Percentiles rank a stretch among this genome's conserved stretches.
Evolutionary conservation across 2,329 filamentous ascomycete genomes (phyloP).

Genomic region (Thelonectria discophora): DNA sequence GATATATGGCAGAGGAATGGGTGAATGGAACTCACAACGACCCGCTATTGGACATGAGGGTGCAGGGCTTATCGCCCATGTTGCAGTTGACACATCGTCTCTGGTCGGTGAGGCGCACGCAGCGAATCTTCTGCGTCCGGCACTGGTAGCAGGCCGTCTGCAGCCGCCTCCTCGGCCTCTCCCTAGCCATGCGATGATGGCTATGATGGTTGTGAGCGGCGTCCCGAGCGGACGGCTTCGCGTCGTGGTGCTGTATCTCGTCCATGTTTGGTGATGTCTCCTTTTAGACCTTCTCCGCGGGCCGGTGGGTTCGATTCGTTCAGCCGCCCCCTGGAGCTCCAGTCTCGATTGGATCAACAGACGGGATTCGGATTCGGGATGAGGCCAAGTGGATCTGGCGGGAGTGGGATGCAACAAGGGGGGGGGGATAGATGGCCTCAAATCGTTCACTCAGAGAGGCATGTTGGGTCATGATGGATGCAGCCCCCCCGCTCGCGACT

Average conservation of each 20-base stretch:
- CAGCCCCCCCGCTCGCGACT: not conserved
- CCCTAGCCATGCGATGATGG: slow-evolving; percentile 3
- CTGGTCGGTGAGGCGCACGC: slow-evolving; percentile 10
- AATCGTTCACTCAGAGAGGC: no score
- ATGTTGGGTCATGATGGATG: not conserved
- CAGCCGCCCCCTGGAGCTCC: not conserved
- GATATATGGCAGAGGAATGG: not conserved
- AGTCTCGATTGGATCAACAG: slow-evolving; percentile 1
- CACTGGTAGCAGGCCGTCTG: slow-evolving; percentile 15
- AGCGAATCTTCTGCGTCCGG: slow-evolving; percentile 15
- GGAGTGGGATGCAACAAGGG: not conserved
- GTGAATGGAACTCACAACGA: slow-evolving; percentile 11
- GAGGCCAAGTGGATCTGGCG: not conserved
- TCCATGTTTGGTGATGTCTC: slow-evolving; percentile 5
- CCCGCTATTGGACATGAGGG: slow-evolving; percentile 15
- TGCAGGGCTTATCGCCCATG: slow-evolving; percentile 19
- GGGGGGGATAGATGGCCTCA: not conserved
- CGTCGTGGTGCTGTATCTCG: not conserved
- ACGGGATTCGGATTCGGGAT: not conserved
- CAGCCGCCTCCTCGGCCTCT: slow-evolving; percentile 2
- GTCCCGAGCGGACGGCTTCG: slow-evolving; percentile 1
- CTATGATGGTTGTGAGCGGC: no score
- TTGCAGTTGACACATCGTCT: slow-evolving; percentile 17
- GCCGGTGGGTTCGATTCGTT: not conserved
- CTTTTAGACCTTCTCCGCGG: not conserved